phyloP scores from a whole-genome alignment of 1,139 yeast genomes.

The Arxiozyma slooffiae region DNA sequence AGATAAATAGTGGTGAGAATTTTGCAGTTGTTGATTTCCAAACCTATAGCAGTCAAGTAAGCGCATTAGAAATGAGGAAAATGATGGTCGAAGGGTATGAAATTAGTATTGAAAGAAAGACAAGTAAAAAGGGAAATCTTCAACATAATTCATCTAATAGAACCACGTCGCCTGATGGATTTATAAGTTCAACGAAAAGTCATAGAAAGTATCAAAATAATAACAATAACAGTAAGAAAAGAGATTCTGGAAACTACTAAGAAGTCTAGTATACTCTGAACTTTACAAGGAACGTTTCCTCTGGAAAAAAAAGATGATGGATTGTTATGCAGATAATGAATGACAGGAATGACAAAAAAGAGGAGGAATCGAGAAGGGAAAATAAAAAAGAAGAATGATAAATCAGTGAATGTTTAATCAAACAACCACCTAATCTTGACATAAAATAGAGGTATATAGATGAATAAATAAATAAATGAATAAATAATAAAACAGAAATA shows the following conservation, averaged over 20 bases:
- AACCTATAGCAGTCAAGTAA: conserved; percentile 23
- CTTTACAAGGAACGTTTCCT: not conserved
- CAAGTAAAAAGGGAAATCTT: conserved; percentile 15
- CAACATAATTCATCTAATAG: not conserved
- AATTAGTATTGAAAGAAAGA: conserved; percentile 22
- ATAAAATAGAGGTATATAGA: not conserved
- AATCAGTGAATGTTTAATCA: not conserved
- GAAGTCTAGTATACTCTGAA: not conserved
- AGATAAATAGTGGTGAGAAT: conserved; percentile 24
- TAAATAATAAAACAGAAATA: not conserved
- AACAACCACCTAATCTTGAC: not conserved
- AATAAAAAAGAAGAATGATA: not conserved
- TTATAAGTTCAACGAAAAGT: conserved; percentile 3
- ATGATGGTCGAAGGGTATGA: conserved; percentile 19
- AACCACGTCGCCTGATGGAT: conserved; percentile 3
- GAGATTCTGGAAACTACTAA: not conserved
- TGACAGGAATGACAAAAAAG: not conserved
- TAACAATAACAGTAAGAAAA: conserved; percentile 1
- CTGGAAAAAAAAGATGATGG: not conserved
- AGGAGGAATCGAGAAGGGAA: not conserved
- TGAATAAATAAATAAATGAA: not conserved
- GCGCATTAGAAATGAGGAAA: conserved; percentile 25
- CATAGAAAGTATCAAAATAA: conserved; percentile 4
- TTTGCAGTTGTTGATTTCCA: conserved; percentile 30
- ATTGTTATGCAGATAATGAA: no score